phyloP scores from a whole-genome alignment of 805 yeast species.

The Kregervanrija fluxuum region DNA sequence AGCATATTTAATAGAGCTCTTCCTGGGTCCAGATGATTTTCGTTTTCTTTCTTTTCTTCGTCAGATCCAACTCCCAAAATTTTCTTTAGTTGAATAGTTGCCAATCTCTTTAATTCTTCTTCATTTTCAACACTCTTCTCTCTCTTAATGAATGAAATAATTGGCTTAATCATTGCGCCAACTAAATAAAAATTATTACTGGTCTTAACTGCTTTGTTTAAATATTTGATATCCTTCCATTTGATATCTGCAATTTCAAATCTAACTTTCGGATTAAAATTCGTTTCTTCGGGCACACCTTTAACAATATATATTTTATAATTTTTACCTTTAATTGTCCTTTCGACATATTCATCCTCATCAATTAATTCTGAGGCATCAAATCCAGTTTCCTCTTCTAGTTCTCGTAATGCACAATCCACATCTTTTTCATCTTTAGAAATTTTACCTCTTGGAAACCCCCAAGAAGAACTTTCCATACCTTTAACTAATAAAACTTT shows the following conservation, averaged over 20 bases:
- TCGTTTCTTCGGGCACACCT: slow-evolving; percentile 68
- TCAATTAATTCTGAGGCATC: slow-evolving; percentile 64
- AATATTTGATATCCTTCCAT: slow-evolving; percentile 61
- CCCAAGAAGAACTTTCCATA: slow-evolving; percentile 74
- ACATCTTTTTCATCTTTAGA: slow-evolving; percentile 87
- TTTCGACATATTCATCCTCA: slow-evolving; percentile 69
- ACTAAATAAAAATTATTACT: slow-evolving; percentile 36
- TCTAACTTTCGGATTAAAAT: slow-evolving; percentile 76
- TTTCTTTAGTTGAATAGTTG: slow-evolving; percentile 57
- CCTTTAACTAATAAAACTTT: slow-evolving; percentile 80
- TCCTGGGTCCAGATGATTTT: slow-evolving; percentile 50
- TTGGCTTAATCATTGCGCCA: slow-evolving; percentile 42
- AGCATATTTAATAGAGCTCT: slow-evolving; percentile 66
- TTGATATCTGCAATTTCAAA: slow-evolving; percentile 80
- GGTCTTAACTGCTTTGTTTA: slow-evolving; percentile 29
- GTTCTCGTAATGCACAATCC: slow-evolving; percentile 87
- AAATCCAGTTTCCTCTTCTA: slow-evolving; percentile 88
- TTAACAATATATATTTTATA: slow-evolving; percentile 73
- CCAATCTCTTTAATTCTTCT: slow-evolving; percentile 51
- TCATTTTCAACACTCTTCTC: slow-evolving; percentile 44
- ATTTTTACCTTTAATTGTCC: slow-evolving; percentile 77
- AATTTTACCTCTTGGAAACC: slow-evolving; percentile 95
- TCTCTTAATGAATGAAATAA: slow-evolving; percentile 48
- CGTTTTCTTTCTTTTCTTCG: slow-evolving; percentile 19
- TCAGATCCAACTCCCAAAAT: slow-evolving; percentile 50